Percentiles rank a stretch among this genome's conserved stretches.
Evolutionary conservation across 495 filamentous ascomycete species (phyloP).

Genomic region (Aspergillus sparsus): DNA sequence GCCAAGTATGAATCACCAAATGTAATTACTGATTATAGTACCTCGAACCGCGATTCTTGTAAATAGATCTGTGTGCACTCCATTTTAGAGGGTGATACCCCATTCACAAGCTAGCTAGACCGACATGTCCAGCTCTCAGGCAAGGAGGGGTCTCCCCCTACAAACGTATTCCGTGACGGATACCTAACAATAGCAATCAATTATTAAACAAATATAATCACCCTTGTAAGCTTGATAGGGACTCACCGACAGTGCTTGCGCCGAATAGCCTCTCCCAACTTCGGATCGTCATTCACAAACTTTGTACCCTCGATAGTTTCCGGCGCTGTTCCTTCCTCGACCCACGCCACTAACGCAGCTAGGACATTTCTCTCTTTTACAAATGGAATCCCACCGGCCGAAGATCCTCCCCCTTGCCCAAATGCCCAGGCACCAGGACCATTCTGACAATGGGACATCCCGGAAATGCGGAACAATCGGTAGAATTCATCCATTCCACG

Average conservation of each 20-base stretch:
- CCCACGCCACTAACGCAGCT: slow-evolving; percentile 50
- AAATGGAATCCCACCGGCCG: slow-evolving; percentile 20
- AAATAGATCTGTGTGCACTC: too few species aligned
- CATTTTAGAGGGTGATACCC: neutral
- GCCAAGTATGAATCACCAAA: too few species aligned
- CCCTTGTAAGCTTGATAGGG: neutral
- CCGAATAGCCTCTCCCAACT: slow-evolving; percentile 33
- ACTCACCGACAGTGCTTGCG: slow-evolving; percentile 41
- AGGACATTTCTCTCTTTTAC: slow-evolving; percentile 32
- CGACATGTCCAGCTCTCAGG: slow-evolving; percentile 1
- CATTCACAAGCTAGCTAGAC: neutral
- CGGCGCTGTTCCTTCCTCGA: slow-evolving; percentile 49
- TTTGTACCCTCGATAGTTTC: slow-evolving; percentile 46
- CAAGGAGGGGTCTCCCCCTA: neutral
- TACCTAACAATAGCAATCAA: neutral
- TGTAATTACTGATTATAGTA: too few species aligned
- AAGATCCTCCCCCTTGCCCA: slow-evolving; percentile 34
- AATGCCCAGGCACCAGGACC: slow-evolving; percentile 49
- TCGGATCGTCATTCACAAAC: slow-evolving; percentile 39
- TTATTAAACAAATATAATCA: neutral
- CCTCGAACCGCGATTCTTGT: too few species aligned
- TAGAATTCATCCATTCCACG: slow-evolving; percentile 46
- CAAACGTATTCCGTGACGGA: slow-evolving; percentile 5
- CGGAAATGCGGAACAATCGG: slow-evolving; percentile 51
- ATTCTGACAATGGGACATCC: slow-evolving; percentile 44